A percentile compares a stretch with the other conserved stretches of the same genome.
These are phyloP conservation scores for Nemania diffusa DNA, from an alignment of 2,329 filamentous ascomycete species.

Conservation along the genomic window DNA sequence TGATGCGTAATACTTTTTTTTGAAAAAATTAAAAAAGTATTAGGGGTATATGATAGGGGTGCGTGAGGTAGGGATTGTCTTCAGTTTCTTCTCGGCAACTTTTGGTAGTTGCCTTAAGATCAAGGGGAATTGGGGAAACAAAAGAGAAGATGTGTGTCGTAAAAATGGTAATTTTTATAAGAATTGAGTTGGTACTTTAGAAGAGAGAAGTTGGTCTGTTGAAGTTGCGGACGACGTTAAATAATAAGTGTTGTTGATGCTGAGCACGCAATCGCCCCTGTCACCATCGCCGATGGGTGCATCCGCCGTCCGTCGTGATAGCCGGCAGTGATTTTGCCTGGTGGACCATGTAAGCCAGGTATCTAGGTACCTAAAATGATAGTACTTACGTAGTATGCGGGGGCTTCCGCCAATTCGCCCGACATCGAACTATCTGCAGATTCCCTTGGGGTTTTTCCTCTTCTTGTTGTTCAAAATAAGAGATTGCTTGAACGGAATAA, in stretches of 20 bases:
- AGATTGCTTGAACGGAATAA: too few relatives aligned
- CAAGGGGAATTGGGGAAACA: neutral
- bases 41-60: neutral
- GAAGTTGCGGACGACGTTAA: neutral
- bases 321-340: neutral
- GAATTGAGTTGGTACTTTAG: neutral
- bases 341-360: neutral
- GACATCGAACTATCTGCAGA: too few relatives aligned
- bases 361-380: too few relatives aligned
- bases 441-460: too few relatives aligned
- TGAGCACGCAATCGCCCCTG: constrained; percentile 31
- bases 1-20: neutral
- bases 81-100: neutral
- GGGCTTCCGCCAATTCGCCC: too few relatives aligned
- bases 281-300: neutral
- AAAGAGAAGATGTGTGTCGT: neutral
- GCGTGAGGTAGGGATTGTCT: neutral
- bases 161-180: neutral
- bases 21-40: too few relatives aligned
- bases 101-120: neutral
- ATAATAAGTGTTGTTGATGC: constrained; percentile 1
- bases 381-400: too few relatives aligned
- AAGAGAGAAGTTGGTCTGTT: neutral
- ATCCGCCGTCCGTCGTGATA: neutral
- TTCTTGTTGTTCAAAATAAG: too few relatives aligned